Base-by-base conservation (phyloP, 192 early-diverging fungal genomes). In the Coemansia sp. region DNA sequence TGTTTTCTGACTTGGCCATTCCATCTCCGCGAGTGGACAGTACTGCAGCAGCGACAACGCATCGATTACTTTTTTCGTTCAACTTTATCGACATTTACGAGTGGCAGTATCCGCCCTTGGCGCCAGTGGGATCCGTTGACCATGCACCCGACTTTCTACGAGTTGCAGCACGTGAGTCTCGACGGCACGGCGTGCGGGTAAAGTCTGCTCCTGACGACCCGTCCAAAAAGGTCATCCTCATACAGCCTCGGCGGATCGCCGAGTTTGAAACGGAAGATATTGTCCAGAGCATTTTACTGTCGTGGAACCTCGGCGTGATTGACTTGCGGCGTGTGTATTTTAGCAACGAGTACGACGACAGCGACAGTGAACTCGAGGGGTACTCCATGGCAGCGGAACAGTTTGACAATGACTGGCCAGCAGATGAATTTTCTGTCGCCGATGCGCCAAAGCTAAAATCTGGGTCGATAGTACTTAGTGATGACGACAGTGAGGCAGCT, bases 311-410 rank as follows among this genome's bases (percentile, higher is more conserved):
- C 24, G 76, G 81, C 18, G 34, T 76, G 18, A 83, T 83, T 47
- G 81, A 83, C 50, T 38, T 83, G 15, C 70, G 81, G 24, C 81
- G 81, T 1, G 81, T 83, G 24, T 79, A 71, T 31, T 83, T 79
- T 46, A 64, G 66, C 55, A 70, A 75, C 40, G 76, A 81, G 24
- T 55, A 55, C 18, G 75, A 74, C 24, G 72, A 75, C 31, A 58
- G 55, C 29, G 72, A 20, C 3, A 47, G 13, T 41, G 40, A 41
- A 3, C 40, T 62, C 38, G 64, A 24, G 12, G 46, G 24, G 27
- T 34, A 34, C 55, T 15, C 58, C 22, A 65, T n/a, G 43, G 60
- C 29, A 12, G 9, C 40, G 10, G 47, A 3, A 31, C 34, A 9
- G 24, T 15, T 18, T 22, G 69, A 24, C 7, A 34, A 66, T 18